Evolutionary conservation across 306 rosid species (phyloP), one percentile per base, ranked within the genome.

Genomic region (Senna siamea): DNA sequence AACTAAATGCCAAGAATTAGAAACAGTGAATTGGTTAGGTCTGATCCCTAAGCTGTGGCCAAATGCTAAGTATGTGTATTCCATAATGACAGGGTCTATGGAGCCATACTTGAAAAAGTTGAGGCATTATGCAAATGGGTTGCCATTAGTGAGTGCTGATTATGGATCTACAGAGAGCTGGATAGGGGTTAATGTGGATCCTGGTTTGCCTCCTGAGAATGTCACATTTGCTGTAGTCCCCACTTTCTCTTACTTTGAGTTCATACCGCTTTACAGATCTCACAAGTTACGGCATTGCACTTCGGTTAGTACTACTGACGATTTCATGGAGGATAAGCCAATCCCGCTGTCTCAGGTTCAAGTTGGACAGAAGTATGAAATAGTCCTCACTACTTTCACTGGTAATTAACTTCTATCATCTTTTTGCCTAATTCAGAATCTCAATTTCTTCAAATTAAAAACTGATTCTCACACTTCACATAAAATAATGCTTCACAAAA

Each of bases 81-180:
- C 98, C 5, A 94, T 94, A 76, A 88, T 88, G 95, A 94, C 98
- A 20, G 98, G 98, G 0, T 91, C 98, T 4, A 94, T 94, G 97
- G 87, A 79, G 68, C 97, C 91, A 2, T 94, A 91, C 46, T 34
- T 84, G 86, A 89, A 83, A 17, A 94, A 89, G 41, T 77, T 94
- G 8, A 84, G 93, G 76, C 95, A 79, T 71, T 94, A 89, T 52
- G 96, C 93, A 1, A 83, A 82, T 64, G 93, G 84, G 6, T 76
- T 94, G 78, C 88, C 96, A 19, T 80, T 94, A 41, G 86, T 94
- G 50, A 88, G 98, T 80, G 98, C 93, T 35, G 98, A 89, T 2
- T 94, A 94, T 79, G 98, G 98, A 7, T 94, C 98, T 4, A 94
- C 97, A 22, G 98, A 94, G 90, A 88, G 98, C 59, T 94, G 98